A percentile compares a stretch with the other conserved stretches of the same genome.
Conservation (phyloP, 306 rosid genomes). For the Malus fusca region DNA sequence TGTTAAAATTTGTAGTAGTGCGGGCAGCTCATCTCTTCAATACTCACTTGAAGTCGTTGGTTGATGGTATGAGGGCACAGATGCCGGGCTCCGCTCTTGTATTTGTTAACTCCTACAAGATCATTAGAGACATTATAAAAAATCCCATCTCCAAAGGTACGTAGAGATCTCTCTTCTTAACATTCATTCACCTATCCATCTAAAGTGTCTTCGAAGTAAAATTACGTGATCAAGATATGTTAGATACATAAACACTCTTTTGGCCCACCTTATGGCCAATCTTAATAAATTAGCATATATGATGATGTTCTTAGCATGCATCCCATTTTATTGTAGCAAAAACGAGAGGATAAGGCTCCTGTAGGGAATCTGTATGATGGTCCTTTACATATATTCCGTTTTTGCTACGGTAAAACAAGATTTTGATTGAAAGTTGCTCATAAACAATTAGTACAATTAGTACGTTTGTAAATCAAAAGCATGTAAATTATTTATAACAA, state of each 20-base stretch:
- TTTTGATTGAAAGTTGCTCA: no score
- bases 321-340: no score
- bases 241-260: not conserved
- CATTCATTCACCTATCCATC: not conserved
- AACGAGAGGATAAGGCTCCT: no score
- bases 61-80: conserved; percentile 15
- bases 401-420: no score
- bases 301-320: no score
- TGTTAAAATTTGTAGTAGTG: no score
- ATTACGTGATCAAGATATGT: not conserved
- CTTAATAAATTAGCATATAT: no score
- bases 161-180: not conserved
- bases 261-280: no score
- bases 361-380: no score
- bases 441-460: not conserved
- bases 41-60: conserved; percentile 20
- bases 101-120: conserved; percentile 35
- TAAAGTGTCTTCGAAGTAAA: not conserved
- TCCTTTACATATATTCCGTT: no score
- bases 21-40: conserved; percentile 41
- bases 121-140: conserved; percentile 30
- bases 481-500: not conserved
- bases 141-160: conserved; percentile 26
- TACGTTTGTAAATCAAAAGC: not conserved
- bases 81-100: conserved; percentile 28